Evolutionary conservation across 2,329 filamentous ascomycete genomes (phyloP).

Genomic region (Trichoderma sp.): DNA sequence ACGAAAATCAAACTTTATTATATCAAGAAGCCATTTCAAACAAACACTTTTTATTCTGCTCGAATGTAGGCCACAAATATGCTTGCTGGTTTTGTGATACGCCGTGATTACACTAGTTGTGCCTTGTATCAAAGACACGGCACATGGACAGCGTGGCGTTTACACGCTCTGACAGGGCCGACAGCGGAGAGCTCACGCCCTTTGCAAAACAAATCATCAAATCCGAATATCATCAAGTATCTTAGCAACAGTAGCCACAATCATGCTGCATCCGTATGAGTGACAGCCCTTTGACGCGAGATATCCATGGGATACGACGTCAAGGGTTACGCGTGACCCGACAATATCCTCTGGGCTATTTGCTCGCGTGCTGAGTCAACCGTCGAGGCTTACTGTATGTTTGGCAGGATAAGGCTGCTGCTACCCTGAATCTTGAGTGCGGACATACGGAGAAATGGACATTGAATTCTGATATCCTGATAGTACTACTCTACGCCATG

Average conservation of each 20-base stretch:
- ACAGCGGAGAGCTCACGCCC: neutral
- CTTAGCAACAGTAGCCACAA: neutral
- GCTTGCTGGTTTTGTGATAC: neutral
- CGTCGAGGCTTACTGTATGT: neutral
- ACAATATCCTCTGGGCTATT: constrained; percentile 1
- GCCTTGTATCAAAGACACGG: neutral
- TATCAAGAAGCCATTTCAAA: neutral
- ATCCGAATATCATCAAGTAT: neutral
- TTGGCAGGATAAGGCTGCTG: neutral
- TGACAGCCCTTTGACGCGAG: neutral
- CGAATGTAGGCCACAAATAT: neutral
- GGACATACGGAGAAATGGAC: constrained; percentile 3
- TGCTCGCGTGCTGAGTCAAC: neutral
- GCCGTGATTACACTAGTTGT: neutral
- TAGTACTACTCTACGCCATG: neutral
- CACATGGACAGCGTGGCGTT: neutral
- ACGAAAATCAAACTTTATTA: neutral
- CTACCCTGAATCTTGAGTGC: neutral
- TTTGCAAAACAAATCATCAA: neutral
- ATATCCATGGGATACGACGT: neutral
- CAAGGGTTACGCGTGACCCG: neutral
- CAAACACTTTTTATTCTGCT: neutral
- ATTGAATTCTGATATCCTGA: neutral
- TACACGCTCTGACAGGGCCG: neutral
- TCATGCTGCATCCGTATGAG: neutral